phyloP scores from a whole-genome alignment of 306 rosid genomes.

The Fragaria nilgerrensis region DNA sequence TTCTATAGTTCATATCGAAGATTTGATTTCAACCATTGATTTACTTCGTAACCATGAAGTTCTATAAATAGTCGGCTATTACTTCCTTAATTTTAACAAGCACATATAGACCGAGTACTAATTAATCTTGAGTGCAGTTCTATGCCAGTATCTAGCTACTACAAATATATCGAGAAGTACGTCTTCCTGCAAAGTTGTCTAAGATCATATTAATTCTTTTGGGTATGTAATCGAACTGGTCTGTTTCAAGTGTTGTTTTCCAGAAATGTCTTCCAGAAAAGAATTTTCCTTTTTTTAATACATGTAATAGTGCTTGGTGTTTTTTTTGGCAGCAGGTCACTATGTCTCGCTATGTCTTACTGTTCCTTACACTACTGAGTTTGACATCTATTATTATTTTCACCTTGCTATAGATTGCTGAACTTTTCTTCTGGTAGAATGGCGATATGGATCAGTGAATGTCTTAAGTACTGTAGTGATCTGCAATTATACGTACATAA shows the following conservation, averaged over 20 bases:
- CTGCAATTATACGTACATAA: not conserved
- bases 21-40: not conserved
- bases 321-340: not conserved
- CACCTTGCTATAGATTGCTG: not conserved
- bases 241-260: not conserved
- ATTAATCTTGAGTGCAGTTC: not conserved
- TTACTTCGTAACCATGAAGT: not conserved
- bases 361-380: not conserved
- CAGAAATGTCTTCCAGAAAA: too few species aligned
- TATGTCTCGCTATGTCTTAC: not conserved
- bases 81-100: not conserved
- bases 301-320: not conserved
- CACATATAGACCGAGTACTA: not conserved
- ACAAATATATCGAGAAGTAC: not conserved
- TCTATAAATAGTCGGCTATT: not conserved
- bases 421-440: not conserved
- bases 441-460: too few species aligned
- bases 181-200: not conserved
- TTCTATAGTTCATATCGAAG: not conserved
- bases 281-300: too few species aligned
- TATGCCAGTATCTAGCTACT: not conserved
- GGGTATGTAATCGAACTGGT: not conserved
- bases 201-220: not conserved
- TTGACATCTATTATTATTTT: not conserved
- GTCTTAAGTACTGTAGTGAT: not conserved